A percentile compares a stretch with the other conserved stretches of the same genome.
phyloP scores from a whole-genome alignment of 495 filamentous ascomycete genomes.

The Friedmanniomyces simplex region DNA sequence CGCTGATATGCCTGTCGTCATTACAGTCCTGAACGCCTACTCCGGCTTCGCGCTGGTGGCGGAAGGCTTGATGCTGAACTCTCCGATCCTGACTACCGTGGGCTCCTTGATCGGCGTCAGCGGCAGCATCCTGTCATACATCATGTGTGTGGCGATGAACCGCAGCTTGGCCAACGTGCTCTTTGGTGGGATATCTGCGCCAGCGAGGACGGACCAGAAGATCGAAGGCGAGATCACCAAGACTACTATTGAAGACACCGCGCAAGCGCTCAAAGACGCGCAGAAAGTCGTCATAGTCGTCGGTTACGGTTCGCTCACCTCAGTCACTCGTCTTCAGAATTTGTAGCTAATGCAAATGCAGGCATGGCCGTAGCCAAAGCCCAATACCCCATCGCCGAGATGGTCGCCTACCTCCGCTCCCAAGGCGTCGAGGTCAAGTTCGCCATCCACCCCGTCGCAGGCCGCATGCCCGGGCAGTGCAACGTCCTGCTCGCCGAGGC shows the following conservation, averaged over 20 bases:
- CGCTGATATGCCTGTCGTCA: conserved; percentile 57
- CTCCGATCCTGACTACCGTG: conserved; percentile 65
- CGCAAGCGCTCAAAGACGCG: conserved; percentile 55
- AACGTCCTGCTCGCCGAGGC: conserved; percentile 77
- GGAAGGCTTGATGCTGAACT: conserved; percentile 80
- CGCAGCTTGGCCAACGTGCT: conserved; percentile 68
- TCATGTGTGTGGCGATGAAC: conserved; percentile 79
- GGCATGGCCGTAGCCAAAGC: conserved; percentile 76
- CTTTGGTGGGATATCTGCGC: conserved; percentile 63
- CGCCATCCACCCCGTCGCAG: conserved; percentile 74
- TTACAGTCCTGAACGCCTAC: conserved; percentile 76
- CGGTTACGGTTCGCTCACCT: conserved; percentile 50
- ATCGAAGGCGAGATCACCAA: conserved; percentile 64
- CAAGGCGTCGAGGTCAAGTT: conserved; percentile 71
- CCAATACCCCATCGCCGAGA: conserved; percentile 73
- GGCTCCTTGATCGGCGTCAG: conserved; percentile 72
- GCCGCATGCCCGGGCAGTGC: conserved; percentile 78
- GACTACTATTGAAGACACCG: conserved; percentile 64
- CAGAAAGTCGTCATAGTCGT: conserved; percentile 75
- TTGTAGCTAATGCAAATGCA: background rate
- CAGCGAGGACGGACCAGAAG: conserved; percentile 50
- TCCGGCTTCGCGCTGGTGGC: conserved; percentile 75
- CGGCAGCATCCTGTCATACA: conserved; percentile 73
- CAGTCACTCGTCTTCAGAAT: background rate
- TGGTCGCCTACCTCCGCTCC: conserved; percentile 55